Conservation (phyloP, 345 rosid genomes). For the Toxicodendron radicans region DNA sequence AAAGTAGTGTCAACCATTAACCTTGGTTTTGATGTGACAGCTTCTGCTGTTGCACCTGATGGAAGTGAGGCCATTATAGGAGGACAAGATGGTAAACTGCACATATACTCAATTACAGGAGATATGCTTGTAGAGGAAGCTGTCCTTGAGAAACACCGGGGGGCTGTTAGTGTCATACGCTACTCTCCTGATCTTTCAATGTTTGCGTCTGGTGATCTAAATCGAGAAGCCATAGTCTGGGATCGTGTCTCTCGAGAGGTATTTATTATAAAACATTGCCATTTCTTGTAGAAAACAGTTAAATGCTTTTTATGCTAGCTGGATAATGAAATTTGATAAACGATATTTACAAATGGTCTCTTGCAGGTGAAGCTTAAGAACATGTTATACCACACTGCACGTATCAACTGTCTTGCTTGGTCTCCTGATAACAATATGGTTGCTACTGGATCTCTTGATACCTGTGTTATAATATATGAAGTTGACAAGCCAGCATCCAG, state of each 20-base stretch:
- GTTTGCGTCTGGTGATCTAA: slow-evolving; percentile 91
- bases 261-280: neutral
- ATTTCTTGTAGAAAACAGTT: neutral
- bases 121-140: slow-evolving; percentile 76
- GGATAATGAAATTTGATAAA: neutral
- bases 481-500: slow-evolving; percentile 71
- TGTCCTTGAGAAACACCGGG: slow-evolving; percentile 87
- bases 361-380: slow-evolving; percentile 75
- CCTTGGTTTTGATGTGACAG: slow-evolving; percentile 80
- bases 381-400: slow-evolving; percentile 84
- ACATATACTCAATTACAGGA: slow-evolving; percentile 59
- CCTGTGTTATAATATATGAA: slow-evolving; percentile 71
- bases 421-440: slow-evolving; percentile 73
- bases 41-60: slow-evolving; percentile 82
- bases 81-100: slow-evolving; percentile 81
- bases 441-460: slow-evolving; percentile 89
- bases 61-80: slow-evolving; percentile 91
- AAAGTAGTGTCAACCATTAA: slow-evolving; percentile 65
- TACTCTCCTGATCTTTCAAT: slow-evolving; percentile 90
- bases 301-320: neutral
- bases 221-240: slow-evolving; percentile 93
- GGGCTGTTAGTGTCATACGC: slow-evolving; percentile 73
- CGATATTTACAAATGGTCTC: slow-evolving; percentile 2
- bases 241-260: slow-evolving; percentile 85
- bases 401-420: slow-evolving; percentile 91